These are phyloP conservation scores for Vitis hybrid DNA, from an alignment of 177 flowering plant genomes.

Conservation along the genomic window DNA sequence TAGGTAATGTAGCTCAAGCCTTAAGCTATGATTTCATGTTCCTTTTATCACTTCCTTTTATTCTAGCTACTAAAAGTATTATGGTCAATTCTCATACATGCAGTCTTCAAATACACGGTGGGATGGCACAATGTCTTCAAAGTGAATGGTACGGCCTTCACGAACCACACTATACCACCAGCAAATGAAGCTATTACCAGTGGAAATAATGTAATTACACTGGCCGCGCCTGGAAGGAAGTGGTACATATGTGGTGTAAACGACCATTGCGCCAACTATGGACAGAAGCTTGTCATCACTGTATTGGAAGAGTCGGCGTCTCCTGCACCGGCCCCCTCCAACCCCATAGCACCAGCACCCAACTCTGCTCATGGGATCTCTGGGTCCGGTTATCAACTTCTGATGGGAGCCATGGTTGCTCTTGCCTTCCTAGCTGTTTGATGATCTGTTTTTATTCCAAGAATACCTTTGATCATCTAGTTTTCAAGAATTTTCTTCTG, in stretches of 20 bases:
- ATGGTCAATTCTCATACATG: too few species aligned
- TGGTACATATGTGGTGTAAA: conserved; percentile 34
- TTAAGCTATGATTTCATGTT: too few species aligned
- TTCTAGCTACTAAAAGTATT: too few species aligned
- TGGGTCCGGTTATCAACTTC: neutral
- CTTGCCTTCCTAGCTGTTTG: too few species aligned
- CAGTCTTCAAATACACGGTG: conserved; percentile 21
- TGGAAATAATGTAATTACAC: conserved; percentile 18
- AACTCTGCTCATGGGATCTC: neutral
- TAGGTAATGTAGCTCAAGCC: conserved; percentile 2
- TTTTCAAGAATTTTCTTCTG: too few species aligned
- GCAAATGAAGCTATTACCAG: conserved; percentile 1
- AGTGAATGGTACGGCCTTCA: conserved; percentile 25
- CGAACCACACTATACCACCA: conserved; percentile 9
- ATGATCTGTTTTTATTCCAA: too few species aligned
- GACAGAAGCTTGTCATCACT: conserved; percentile 10
- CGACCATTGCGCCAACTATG: conserved; percentile 14
- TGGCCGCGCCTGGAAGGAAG: conserved; percentile 19
- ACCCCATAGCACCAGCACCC: too few species aligned
- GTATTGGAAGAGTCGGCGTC: neutral
- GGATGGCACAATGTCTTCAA: conserved; percentile 29
- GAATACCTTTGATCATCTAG: too few species aligned
- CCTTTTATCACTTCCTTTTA: too few species aligned
- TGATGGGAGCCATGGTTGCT: too few species aligned
- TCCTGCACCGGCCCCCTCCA: too few species aligned